Conservation (phyloP, 345 rosid species). For the Brassica rapa region DNA sequence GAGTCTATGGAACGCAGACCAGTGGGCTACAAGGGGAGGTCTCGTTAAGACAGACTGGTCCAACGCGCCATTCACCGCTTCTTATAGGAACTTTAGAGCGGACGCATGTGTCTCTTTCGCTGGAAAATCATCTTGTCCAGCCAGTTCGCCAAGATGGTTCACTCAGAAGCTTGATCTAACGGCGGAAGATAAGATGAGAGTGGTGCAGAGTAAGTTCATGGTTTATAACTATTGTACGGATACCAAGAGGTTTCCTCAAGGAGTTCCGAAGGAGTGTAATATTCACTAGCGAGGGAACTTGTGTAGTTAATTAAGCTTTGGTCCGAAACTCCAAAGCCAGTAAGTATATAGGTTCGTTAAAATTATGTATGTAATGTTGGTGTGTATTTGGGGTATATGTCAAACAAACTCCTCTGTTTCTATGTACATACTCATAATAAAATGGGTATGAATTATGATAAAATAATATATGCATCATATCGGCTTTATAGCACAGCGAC, state of each 20-base stretch:
- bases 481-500: not conserved
- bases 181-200: conserved; percentile 42
- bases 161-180: conserved; percentile 50
- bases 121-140: conserved; percentile 36
- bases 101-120: conserved; percentile 43
- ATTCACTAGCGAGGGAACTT: conserved; percentile 17
- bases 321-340: not conserved
- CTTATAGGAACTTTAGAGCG: conserved; percentile 46
- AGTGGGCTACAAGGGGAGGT: conserved; percentile 73
- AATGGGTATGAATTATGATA: conserved; percentile 5
- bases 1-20: conserved; percentile 65
- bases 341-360: not conserved
- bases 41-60: conserved; percentile 62
- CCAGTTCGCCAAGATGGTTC: conserved; percentile 41
- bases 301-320: not conserved
- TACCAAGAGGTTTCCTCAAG: conserved; percentile 47
- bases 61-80: conserved; percentile 50
- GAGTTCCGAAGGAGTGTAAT: conserved; percentile 44
- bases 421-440: conserved; percentile 15
- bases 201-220: conserved; percentile 51
- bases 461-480: not conserved
- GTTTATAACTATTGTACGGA: conserved; percentile 49
- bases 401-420: conserved; percentile 18
- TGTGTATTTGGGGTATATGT: not conserved
- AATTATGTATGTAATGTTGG: not conserved